These are phyloP conservation scores for Physcomitrium patens DNA, from an alignment of 225 moss, liverwort and hornwort species.

Conservation along the genomic window DNA sequence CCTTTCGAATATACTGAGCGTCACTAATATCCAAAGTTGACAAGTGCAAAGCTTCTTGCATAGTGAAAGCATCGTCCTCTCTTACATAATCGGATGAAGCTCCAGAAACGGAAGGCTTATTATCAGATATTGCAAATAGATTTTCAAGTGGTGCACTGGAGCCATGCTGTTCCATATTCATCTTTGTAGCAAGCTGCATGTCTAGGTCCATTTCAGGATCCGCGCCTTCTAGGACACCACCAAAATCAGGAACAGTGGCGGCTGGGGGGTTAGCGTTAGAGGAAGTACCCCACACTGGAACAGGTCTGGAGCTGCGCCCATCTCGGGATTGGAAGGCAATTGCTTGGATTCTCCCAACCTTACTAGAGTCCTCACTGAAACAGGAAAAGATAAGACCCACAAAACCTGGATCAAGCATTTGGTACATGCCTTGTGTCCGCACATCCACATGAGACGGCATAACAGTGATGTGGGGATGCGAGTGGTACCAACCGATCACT, in stretches of 20 bases:
- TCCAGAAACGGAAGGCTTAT: conserved; percentile 30
- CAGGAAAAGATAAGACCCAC: conserved; percentile 96
- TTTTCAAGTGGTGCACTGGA: conserved; percentile 77
- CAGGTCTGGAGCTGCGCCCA: conserved; percentile 54
- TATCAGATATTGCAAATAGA: conserved; percentile 90
- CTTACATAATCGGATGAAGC: conserved; percentile 33
- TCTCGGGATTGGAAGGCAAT: conserved; percentile 97
- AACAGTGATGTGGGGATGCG: conserved; percentile 98
- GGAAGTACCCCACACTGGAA: conserved; percentile 43
- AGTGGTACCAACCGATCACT: conserved; percentile 99
- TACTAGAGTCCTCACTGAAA: conserved; percentile 90
- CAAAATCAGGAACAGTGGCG: conserved; percentile 25
- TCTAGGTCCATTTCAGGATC: conserved; percentile 42
- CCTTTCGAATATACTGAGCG: conserved; percentile 85
- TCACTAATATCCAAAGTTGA: conserved; percentile 89
- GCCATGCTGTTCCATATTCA: conserved; percentile 57
- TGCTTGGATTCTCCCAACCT: conserved; percentile 95
- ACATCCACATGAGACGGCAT: conserved; percentile 99
- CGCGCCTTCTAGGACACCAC: conserved; percentile 21
- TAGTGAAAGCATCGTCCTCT: conserved; percentile 78
- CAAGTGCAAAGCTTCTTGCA: conserved; percentile 96
- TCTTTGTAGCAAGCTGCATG: conserved; percentile 36
- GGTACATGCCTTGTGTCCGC: conserved; percentile 97
- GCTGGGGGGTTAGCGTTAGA: background rate
- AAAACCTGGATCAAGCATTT: conserved; percentile 92